These are phyloP conservation scores for Phytophthora colocasiae DNA, from an alignment of 352 stramenopile species.

Conservation along the genomic window DNA sequence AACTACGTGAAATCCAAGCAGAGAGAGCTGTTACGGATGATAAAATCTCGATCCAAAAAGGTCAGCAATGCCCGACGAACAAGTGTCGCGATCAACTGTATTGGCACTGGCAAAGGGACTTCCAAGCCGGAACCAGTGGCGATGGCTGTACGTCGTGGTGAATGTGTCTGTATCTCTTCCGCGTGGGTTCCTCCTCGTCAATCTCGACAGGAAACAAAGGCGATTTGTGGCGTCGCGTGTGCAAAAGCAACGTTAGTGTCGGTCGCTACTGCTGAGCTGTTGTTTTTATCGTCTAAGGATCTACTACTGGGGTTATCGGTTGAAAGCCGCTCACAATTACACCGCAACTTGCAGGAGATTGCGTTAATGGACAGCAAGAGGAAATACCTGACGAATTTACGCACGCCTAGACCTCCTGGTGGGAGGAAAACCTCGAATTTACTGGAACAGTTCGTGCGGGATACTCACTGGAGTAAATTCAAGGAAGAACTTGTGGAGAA, in stretches of 20 bases:
- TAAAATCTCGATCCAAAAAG: slow-evolving; percentile 12
- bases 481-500: slow-evolving; percentile 44
- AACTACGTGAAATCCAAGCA: slow-evolving; percentile 41
- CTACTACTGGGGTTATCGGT: slow-evolving; percentile 43
- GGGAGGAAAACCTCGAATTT: slow-evolving; percentile 30
- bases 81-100: slow-evolving; percentile 20
- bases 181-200: slow-evolving; percentile 57
- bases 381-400: slow-evolving; percentile 3
- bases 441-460: slow-evolving; percentile 32
- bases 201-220: slow-evolving; percentile 28
- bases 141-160: slow-evolving; percentile 42
- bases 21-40: slow-evolving; percentile 22
- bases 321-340: slow-evolving; percentile 43
- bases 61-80: background rate
- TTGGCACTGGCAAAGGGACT: background rate
- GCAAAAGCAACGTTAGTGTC: slow-evolving; percentile 59
- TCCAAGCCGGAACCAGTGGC: slow-evolving; percentile 18
- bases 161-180: slow-evolving; percentile 61
- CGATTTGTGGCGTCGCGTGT: slow-evolving; percentile 37
- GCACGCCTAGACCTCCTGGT: background rate
- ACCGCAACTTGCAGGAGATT: slow-evolving; percentile 45
- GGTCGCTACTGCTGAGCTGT: slow-evolving; percentile 45
- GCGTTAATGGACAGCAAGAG: slow-evolving; percentile 21
- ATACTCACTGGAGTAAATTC: slow-evolving; percentile 39
- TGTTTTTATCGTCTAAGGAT: slow-evolving; percentile 59